Evolutionary conservation across 2,329 filamentous ascomycete species (phyloP), one percentile per base, ranked within the genome.

Genomic region (Penicillium sp.): DNA sequence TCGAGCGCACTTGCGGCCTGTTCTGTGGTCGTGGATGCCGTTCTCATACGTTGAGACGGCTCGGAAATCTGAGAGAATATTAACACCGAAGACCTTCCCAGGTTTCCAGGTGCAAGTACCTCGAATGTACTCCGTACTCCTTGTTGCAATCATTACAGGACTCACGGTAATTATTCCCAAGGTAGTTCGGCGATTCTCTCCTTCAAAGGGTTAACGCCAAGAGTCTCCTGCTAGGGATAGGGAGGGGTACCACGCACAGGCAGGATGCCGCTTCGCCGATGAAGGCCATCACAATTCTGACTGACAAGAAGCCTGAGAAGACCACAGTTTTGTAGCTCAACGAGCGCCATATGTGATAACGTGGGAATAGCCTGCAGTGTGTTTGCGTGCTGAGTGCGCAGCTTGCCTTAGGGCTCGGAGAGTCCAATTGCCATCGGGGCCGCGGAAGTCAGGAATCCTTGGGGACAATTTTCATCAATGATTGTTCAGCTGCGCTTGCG

Each of bases 11-110:
- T 78, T 80, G 6, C 79, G 75, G 0, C 79, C 78, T 0, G 79
- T 83, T 37, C 79, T 77, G 57, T 82, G 80, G 54, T 82, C 79
- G 33, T 72, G 73, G 3, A 78, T 74, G 0, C 75, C 71, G 22
- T 75, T 78, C 36, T 79, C 73, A 49, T 82, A 79, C 0, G 71
- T 75, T 0, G 79, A 2, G 79, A 46, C 43, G n/a, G 43, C 24
- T 10, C 43, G 24, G 43, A 46, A 46, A 14, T 46, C 43, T 46
- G 24, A 10, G 7, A 9, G 24, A 7, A 11, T 14, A n/a, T 31
- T 46, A 46, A 3, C n/a, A 31, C 3, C n/a, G 16, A 22, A n/a
- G 27, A 16, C 6, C 1, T 46, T 10, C n/a, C 6, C 6, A 31
- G 10, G 3, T 6, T 9, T 27, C 13, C 5, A 24, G 16, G 22